Conservation (phyloP, 2,329 filamentous ascomycete species). For the Epichloe bromicola region DNA sequence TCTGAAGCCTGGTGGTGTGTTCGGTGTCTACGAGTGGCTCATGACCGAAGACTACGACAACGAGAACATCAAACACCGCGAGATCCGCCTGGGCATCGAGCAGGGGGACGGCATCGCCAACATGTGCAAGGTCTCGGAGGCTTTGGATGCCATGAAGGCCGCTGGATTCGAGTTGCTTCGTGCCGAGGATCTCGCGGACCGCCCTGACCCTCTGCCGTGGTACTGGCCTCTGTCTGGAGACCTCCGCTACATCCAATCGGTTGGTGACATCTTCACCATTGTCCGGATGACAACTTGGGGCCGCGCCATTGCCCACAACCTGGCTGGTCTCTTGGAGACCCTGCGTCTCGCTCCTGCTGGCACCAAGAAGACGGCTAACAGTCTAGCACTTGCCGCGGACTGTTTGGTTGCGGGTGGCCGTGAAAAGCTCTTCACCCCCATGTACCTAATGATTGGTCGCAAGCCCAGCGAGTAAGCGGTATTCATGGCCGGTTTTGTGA, state of each 20-base stretch:
- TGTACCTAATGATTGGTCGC: conserved; percentile 92
- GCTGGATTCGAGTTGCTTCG: conserved; percentile 77
- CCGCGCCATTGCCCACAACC: conserved; percentile 58
- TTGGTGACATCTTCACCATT: conserved; percentile 71
- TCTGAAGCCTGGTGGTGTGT: conserved; percentile 87
- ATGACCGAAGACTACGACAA: conserved; percentile 97
- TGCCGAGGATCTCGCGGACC: conserved; percentile 75
- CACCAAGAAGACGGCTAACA: conserved; percentile 91
- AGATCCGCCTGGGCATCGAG: conserved; percentile 89
- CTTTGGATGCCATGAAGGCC: conserved; percentile 66
- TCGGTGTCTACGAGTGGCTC: conserved; percentile 97
- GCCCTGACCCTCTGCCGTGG: conserved; percentile 70
- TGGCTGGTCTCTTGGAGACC: conserved; percentile 65
- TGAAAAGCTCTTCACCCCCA: conserved; percentile 91
- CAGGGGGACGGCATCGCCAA: conserved; percentile 89
- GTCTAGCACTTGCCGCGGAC: conserved; percentile 69
- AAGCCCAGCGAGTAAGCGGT: conserved; percentile 44
- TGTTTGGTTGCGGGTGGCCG: conserved; percentile 75
- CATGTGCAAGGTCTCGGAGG: conserved; percentile 83
- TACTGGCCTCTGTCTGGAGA: conserved; percentile 87
- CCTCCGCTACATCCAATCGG: conserved; percentile 66
- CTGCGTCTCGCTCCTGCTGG: conserved; percentile 65
- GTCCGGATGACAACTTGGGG: conserved; percentile 81
- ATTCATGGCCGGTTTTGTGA: background rate
- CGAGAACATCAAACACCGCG: conserved; percentile 69